Base-by-base conservation (phyloP, 179 eudicot genomes). In the Silene vulgaris region DNA sequence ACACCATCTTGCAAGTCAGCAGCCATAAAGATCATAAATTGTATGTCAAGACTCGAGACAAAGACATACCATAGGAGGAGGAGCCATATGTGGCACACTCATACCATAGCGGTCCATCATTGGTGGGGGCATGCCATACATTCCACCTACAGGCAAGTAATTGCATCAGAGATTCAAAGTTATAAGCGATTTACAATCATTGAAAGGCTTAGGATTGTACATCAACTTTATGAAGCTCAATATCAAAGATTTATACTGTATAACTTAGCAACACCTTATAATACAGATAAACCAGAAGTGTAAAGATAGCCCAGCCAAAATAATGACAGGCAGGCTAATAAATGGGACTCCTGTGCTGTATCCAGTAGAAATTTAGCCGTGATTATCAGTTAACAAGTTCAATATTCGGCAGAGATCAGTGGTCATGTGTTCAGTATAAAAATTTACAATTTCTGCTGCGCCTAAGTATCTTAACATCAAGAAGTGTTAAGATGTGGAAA, bases 21-120 rank as follows among this genome's bases (percentile, higher is more conserved):
- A 54, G 23, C 23, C 40, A 0, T 17, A 56, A 29, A 7, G 23
- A 30, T 50, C 23, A 14, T 1, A 32, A 40, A 16, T 21, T 50
- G 3, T 2, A 14, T 8, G 40, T 67, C n/a, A 29, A 72, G 67
- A 26, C 63, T 67, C n/a, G 20, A 72, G 67, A 26, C 63, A 66
- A 40, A 60, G 3, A 79, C 89, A 76, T 86, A 95, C 99, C 97
- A 90, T 84, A 23, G 86, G 75, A 85, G 91, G 78, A n/a, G 88
- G 90, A 67, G 85, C 87, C 88, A 90, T 81, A 37, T 90, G 79
- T 76, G 84, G 90, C 87, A 95, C 48, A 50, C 82, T 82, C 84
- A 94, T 73, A 82, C 99, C 95, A 86, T 88, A 90, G n/a, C 94
- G 92, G 56, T 92, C 97, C 88, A 95, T 87, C 85, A 92, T 78